Evolutionary conservation across 2,329 filamentous ascomycete genomes (phyloP), one percentile per base, ranked within the genome.

Genomic region (Botryosphaeria dothidea): DNA sequence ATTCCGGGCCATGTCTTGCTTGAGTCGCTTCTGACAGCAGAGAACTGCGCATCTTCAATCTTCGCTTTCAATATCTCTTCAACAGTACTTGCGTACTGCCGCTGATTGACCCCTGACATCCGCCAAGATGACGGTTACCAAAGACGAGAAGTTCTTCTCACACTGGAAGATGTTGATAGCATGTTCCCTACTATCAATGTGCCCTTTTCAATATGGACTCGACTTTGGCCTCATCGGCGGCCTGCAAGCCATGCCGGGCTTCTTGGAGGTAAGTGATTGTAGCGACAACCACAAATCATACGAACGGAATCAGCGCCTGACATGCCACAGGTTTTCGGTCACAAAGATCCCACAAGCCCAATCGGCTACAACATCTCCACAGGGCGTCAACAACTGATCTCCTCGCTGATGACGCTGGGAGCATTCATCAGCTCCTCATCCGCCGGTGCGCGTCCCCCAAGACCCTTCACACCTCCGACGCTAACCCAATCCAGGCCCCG

Each of bases 191-290:
- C 77, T 84, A 17, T 79, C 81, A 3, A 78, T 84, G 71, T 81
- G 79, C 23, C 81, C 82, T 0, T 84, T 85, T 67, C 83, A 84
- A 66, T 84, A 85, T 70, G 83, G 83, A 29, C 73, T 83, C 48
- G 81, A 85, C 67, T 85, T 84, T 68, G 82, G 82, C 23, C 72
- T 83, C 23, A 84, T 84, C 57, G 81, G 81, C 27, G 81, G 82
- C 43, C 69, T 84, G 1, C 82, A 84, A 71, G 82, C 82, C 66
- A 84, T 84, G 82, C 71, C 75, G 2, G 82, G 81, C 15, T 84
- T 84, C 57, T 75, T 84, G 4, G 72, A 79, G 71, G 80, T 80
- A 67, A 17, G 25, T 5, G 15, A 19, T 19, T 4, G 8, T 23
- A 1, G 8, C 19, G 27, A 17, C 4, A 17, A 11, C 13, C 17